Evolutionary conservation across 371 early-diverging fungal genomes (phyloP).

Genomic region (Mucor circinelloides): DNA sequence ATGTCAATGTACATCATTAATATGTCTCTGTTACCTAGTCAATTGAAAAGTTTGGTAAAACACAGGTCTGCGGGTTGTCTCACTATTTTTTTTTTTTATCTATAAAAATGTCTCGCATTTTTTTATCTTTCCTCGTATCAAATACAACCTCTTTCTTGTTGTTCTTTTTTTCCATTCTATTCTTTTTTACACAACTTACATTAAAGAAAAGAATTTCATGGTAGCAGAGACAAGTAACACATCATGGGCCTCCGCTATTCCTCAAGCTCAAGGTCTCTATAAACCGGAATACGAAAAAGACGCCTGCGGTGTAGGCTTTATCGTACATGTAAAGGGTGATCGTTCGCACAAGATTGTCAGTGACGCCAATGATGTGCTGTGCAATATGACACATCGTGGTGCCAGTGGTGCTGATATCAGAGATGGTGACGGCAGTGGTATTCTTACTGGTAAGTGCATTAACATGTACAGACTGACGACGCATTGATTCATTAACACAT

Average conservation of each 20-base stretch:
- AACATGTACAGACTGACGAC: neutral
- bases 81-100: neutral
- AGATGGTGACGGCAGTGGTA: constrained; percentile 90
- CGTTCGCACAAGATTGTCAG: constrained; percentile 84
- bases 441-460: constrained; percentile 69
- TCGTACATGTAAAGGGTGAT: constrained; percentile 85
- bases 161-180: neutral
- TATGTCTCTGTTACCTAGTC: neutral
- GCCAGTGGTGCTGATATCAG: constrained; percentile 89
- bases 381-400: constrained; percentile 98
- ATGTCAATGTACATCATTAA: neutral
- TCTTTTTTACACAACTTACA: neutral
- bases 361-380: constrained; percentile 86
- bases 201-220: neutral
- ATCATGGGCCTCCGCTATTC: constrained; percentile 85
- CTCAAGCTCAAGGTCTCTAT: constrained; percentile 87
- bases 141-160: neutral
- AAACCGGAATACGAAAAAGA: constrained; percentile 90
- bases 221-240: constrained; percentile 27
- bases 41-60: neutral
- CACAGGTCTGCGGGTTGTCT: neutral
- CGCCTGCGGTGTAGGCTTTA: constrained; percentile 97
- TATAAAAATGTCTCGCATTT: neutral
- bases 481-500: neutral
- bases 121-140: neutral